Evolutionary conservation across 331 rosid species (phyloP), one percentile per base, ranked within the genome.

Genomic region (Malus hybrid): DNA sequence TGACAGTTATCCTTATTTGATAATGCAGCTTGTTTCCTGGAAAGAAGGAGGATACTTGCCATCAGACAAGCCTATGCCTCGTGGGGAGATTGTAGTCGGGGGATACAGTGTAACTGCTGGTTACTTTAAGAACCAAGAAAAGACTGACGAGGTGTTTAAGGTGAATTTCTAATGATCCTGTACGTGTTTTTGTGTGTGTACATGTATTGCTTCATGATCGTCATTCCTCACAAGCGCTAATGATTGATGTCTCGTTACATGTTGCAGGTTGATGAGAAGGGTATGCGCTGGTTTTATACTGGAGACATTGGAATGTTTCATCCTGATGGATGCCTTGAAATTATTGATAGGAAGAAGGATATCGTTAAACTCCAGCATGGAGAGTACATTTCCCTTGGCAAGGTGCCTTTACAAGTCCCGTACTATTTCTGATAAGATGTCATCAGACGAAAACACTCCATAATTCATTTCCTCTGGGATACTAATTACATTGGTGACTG

Each of bases 311-410:
- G 99, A 72, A 77, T 57, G 83, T 90, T 91, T 71, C 95, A 94
- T 80, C 88, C 88, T n/a, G 99, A 94, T 77, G 99, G 97, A 39
- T 94, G 96, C 83, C 96, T 91, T 28, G 97, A 94, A 83, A 88
- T 92, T 80, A 90, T 94, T 31, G 99, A 94, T 69, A 88, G 99
- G 81, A 94, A 88, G 83, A 91, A 94, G 78, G 97, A 91, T 80
- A 94, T 92, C 20, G 96, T 94, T 77, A 93, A 94, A 87, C 98
- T 94, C 84, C 98, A 94, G 84, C 92, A 94, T 72, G 98, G 98
- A 78, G 98, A 94, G 42, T 94, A 94, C 83, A 62, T 92, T 52
- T 94, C 99, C 52, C 96, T 92, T 2, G 97, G 99, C 69, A 94
- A 92, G 97, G 99, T 94, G 79, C 69, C 28, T 59, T 59, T 48